phyloP scores from a whole-genome alignment of 2,329 filamentous ascomycete genomes.

The Ophiostoma himal-ulmi region DNA sequence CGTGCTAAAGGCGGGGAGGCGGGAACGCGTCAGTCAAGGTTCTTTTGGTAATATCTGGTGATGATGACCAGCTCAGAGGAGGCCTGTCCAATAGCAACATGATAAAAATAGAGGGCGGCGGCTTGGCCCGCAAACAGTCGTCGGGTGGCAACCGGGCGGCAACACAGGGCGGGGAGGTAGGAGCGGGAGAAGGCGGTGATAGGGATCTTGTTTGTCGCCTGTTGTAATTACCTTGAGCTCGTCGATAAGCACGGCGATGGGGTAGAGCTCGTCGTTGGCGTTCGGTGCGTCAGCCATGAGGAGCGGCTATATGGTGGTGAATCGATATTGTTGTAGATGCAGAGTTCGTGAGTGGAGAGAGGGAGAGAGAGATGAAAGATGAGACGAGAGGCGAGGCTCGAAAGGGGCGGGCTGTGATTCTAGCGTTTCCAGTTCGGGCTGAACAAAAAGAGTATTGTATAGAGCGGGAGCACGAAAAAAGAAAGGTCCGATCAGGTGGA shows the following conservation, averaged over 20 bases:
- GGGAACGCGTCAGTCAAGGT: slow-evolving; percentile 20
- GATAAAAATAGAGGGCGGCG: neutral
- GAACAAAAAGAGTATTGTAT: neutral
- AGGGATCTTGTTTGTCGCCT: too few relatives aligned
- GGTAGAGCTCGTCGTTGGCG: slow-evolving; percentile 97
- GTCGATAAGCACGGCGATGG: slow-evolving; percentile 98
- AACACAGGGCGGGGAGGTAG: neutral
- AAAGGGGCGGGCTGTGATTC: slow-evolving; percentile 4
- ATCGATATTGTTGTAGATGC: slow-evolving; percentile 7
- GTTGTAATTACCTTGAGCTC: slow-evolving; percentile 79
- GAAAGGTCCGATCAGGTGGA: slow-evolving; percentile 3
- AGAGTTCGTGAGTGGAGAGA: neutral
- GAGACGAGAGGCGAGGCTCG: slow-evolving; percentile 7
- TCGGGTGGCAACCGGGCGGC: slow-evolving; percentile 6
- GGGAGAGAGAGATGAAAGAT: neutral
- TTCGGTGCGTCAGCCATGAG: slow-evolving; percentile 84
- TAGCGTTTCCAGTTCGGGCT: slow-evolving; percentile 10
- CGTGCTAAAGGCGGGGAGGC: slow-evolving; percentile 59
- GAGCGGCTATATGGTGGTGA: slow-evolving; percentile 14
- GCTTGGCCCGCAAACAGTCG: neutral
- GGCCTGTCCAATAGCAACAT: neutral
- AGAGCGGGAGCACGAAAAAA: slow-evolving; percentile 8
- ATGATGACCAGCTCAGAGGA: neutral
- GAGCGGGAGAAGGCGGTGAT: neutral
- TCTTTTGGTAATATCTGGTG: neutral